These are phyloP conservation scores for Amylocarpus encephaloides DNA, from an alignment of 2,329 filamentous ascomycete genomes.

Conservation along the genomic window DNA sequence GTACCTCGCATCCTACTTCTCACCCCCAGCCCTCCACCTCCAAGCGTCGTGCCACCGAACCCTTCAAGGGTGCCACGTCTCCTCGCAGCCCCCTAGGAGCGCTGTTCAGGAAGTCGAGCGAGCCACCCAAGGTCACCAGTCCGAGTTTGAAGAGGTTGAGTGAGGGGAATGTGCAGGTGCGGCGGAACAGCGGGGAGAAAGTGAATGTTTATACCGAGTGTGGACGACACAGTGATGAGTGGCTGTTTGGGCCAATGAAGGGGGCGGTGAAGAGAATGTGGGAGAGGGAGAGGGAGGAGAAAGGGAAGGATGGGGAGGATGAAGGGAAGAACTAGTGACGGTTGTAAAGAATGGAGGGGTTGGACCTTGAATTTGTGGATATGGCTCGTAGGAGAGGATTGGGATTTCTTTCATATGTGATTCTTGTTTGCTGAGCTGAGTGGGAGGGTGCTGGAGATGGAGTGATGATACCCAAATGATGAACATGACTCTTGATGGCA, in stretches of 20 bases:
- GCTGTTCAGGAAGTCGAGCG: not conserved
- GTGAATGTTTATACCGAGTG: slow-evolving; percentile 21
- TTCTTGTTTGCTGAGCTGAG: too few species aligned
- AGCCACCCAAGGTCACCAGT: not conserved
- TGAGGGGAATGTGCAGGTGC: not conserved
- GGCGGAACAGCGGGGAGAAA: slow-evolving; percentile 10
- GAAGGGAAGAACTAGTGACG: too few species aligned
- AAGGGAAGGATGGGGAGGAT: not conserved
- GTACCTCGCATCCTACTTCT: not conserved
- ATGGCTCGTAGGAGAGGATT: too few species aligned
- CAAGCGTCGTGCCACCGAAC: not conserved
- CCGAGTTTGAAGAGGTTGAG: not conserved
- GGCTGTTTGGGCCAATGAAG: slow-evolving; percentile 20
- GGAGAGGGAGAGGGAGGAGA: slow-evolving; percentile 1
- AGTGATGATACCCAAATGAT: too few species aligned
- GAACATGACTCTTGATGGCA: too few species aligned
- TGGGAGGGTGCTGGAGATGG: too few species aligned
- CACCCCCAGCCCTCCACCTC: not conserved
- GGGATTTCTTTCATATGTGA: too few species aligned
- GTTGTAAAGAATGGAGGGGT: too few species aligned
- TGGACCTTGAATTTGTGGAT: too few species aligned
- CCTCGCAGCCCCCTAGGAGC: not conserved
- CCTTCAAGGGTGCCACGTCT: not conserved
- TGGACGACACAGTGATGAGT: slow-evolving; percentile 25
- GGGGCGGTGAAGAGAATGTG: slow-evolving; percentile 11